These are phyloP conservation scores for Grosmannia huntii DNA, from an alignment of 2,329 filamentous ascomycete species.

Conservation along the genomic window DNA sequence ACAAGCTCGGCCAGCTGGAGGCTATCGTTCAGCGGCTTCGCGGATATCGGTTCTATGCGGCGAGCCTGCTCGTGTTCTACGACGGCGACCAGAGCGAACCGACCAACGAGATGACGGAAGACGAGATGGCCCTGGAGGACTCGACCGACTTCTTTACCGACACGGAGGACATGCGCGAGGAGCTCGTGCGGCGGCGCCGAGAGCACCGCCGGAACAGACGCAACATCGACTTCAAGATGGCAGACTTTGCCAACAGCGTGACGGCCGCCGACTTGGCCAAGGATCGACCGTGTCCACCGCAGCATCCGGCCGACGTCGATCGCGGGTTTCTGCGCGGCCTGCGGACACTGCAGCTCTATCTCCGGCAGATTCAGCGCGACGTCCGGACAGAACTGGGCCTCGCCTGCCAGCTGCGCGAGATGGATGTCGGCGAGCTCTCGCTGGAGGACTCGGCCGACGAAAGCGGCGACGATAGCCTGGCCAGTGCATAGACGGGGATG, in stretches of 20 bases:
- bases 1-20: conserved; percentile 74
- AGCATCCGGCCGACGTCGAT: conserved; percentile 69
- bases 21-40: conserved; percentile 66
- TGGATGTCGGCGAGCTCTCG: not conserved
- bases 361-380: conserved; percentile 75
- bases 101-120: conserved; percentile 49
- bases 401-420: conserved; percentile 8
- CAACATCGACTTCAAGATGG: conserved; percentile 86
- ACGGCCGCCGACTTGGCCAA: conserved; percentile 65
- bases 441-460: not conserved
- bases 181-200: conserved; percentile 15
- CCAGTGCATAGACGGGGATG: conserved; percentile 23
- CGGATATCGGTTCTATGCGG: conserved; percentile 90
- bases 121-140: conserved; percentile 38
- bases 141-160: conserved; percentile 48
- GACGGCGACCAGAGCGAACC: conserved; percentile 60
- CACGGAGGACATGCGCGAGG: conserved; percentile 31
- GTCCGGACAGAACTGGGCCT: conserved; percentile 43
- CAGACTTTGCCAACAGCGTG: conserved; percentile 96
- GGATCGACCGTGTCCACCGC: conserved; percentile 62
- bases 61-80: conserved; percentile 89
- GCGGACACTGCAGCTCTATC: conserved; percentile 66
- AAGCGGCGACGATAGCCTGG: conserved; percentile 17
- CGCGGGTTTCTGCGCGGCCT: conserved; percentile 81
- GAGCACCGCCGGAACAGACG: conserved; percentile 27